Percentiles rank a stretch among this genome's conserved stretches.
These are phyloP conservation scores for Ophiosphaerella korrae DNA, from an alignment of 2,329 filamentous ascomycete genomes.

Conservation along the genomic window DNA sequence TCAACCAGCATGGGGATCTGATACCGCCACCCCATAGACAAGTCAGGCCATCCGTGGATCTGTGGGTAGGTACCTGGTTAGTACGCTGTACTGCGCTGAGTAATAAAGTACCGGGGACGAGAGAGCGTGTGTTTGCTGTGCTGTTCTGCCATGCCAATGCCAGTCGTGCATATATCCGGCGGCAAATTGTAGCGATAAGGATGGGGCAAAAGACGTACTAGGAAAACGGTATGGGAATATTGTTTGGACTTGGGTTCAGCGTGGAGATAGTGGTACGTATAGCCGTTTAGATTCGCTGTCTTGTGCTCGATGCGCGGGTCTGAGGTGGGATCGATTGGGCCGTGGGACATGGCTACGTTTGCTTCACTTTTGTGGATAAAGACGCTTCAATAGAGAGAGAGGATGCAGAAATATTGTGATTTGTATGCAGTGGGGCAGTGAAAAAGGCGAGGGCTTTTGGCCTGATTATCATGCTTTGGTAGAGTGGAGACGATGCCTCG, in stretches of 20 bases:
- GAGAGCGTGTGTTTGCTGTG: background rate
- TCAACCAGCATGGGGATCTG: conserved; percentile 79
- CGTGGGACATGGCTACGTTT: conserved; percentile 54
- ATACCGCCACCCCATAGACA: conserved; percentile 84
- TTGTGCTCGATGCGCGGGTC: conserved; percentile 71
- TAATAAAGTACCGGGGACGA: background rate
- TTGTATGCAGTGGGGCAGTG: background rate
- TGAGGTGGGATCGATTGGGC: conserved; percentile 66
- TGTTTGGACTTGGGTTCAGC: conserved; percentile 51
- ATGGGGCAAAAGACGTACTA: conserved; percentile 47
- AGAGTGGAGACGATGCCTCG: conserved; percentile 12
- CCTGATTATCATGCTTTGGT: background rate
- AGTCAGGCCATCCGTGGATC: conserved; percentile 83
- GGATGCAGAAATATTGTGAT: background rate
- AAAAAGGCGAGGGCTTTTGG: background rate
- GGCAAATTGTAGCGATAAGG: conserved; percentile 16
- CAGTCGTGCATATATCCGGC: conserved; percentile 14
- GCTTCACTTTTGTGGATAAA: conserved; percentile 6
- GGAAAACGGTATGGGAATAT: conserved; percentile 59
- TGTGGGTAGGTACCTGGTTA: conserved; percentile 26
- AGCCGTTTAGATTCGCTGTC: conserved; percentile 67
- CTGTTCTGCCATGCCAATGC: background rate
- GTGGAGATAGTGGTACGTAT: conserved; percentile 69
- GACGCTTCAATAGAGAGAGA: background rate
- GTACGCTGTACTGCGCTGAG: background rate